phyloP scores from a whole-genome alignment of 106 monocot species.

The Xerophyta viscosa region DNA sequence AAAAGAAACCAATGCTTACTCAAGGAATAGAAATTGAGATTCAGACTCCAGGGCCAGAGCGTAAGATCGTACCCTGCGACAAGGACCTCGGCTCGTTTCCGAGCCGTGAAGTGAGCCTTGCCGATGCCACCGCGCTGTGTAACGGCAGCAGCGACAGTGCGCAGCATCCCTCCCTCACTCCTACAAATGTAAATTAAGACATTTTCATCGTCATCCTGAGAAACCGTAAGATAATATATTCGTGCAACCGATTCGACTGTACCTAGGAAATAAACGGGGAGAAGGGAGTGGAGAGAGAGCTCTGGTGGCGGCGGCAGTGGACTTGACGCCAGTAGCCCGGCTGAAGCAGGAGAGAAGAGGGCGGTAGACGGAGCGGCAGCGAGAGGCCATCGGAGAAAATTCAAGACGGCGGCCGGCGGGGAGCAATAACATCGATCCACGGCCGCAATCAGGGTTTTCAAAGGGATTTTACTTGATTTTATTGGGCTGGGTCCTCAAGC shows the following conservation, averaged over 20 bases:
- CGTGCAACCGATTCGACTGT: not conserved
- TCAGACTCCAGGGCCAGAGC: conserved; percentile 88
- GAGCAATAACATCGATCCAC: not conserved
- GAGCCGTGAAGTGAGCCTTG: conserved; percentile 71
- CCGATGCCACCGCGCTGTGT: conserved; percentile 87
- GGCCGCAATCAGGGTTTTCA: not conserved
- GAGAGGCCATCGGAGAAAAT: conserved; percentile 50
- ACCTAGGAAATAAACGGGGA: conserved; percentile 1
- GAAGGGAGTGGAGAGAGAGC: not conserved
- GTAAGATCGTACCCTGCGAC: conserved; percentile 93
- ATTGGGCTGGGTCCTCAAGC: not conserved
- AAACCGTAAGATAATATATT: not conserved
- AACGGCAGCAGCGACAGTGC: conserved; percentile 56
- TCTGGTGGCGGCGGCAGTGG: not conserved
- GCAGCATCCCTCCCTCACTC: conserved; percentile 23
- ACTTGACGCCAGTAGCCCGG: conserved; percentile 1
- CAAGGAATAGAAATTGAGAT: not conserved
- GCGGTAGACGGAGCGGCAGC: conserved; percentile 42
- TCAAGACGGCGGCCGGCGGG: too few relatives aligned
- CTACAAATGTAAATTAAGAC: too few relatives aligned
- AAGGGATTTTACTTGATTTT: not conserved
- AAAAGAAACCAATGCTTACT: conserved; percentile 17
- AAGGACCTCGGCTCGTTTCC: conserved; percentile 63
- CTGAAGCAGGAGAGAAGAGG: conserved; percentile 48
- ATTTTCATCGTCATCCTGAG: conserved; percentile 42